A percentile compares a stretch with the other conserved stretches of the same genome.
Conservation (phyloP, 1,284 basidiomycete species). For the Irpex lacteus region DNA sequence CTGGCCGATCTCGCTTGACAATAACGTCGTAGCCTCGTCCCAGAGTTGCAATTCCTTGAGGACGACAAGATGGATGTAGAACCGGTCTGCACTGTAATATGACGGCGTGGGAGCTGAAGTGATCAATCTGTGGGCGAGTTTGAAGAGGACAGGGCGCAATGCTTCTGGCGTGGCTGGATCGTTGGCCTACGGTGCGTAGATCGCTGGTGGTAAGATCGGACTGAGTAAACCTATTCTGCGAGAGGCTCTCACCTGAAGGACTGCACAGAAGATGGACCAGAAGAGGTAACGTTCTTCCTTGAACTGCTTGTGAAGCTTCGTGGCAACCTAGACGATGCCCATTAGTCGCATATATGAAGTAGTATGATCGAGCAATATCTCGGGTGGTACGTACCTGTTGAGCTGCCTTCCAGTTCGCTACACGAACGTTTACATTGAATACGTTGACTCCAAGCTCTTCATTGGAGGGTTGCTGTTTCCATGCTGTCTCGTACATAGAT, state of each 20-base stretch:
- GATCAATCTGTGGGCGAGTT: constrained; percentile 69
- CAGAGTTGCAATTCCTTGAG: constrained; percentile 65
- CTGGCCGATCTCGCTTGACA: constrained; percentile 65
- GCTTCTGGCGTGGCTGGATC: constrained; percentile 54
- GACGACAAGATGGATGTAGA: constrained; percentile 71
- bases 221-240: neutral
- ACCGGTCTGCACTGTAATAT: constrained; percentile 67
- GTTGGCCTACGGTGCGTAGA: constrained; percentile 46
- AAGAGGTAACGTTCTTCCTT: constrained; percentile 78
- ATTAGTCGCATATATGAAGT: neutral
- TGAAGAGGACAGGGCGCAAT: constrained; percentile 67
- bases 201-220: neutral
- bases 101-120: constrained; percentile 58
- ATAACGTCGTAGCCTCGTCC: constrained; percentile 69
- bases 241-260: constrained; percentile 61
- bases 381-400: constrained; percentile 54
- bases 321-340: constrained; percentile 50
- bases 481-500: constrained; percentile 78
- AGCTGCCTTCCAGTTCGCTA: constrained; percentile 76
- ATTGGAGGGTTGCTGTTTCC: constrained; percentile 72
- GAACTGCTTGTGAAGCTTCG: constrained; percentile 75
- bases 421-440: constrained; percentile 78
- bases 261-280: constrained; percentile 78
- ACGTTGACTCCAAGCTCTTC: constrained; percentile 81
- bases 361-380: neutral